Base-by-base conservation (phyloP, 2,329 filamentous ascomycete genomes). In the Botrytis deweyae region DNA sequence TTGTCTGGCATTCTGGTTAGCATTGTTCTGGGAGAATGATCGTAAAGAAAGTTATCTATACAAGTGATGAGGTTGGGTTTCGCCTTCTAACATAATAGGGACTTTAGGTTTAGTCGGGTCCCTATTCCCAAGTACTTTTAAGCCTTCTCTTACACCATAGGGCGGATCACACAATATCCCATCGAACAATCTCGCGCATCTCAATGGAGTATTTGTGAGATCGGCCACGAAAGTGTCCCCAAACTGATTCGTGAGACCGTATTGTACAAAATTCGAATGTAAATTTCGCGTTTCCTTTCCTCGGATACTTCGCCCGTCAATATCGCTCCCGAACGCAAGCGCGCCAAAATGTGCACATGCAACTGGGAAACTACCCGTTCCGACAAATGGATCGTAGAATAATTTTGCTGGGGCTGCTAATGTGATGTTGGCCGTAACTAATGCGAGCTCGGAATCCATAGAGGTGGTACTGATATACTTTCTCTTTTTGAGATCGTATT, bases 151-250 rank as follows among this genome's bases (percentile, higher is more conserved):
- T 9, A 99, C 94, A 3, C 96, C 96, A 80, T 99, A 99, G 0
- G 96, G 96, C 29, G 96, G 96, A 83, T 99, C 96, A 79, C 95
- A 98, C 10, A 98, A 87, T 74, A 99, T 97, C 6, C 93, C 95
- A 82, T 99, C 95, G 74, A 98, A 89, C 77, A 91, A 87, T 69
- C 82, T 83, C 68, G 80, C 79, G 73, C 81, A 83, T 62, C 89
- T 85, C 36, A 98, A 83, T 0, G 96, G 96, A 2, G 91, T 91
- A 80, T 98, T 95, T 0, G 94, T 98, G 72, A 99, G 82, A 81
- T 99, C 96, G 0, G 93, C 91, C 1, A 93, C 89, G 78, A 98
- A 97, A 49, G 91, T 89, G 78, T 94, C 95, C 0, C 95, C 88
- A 72, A 96, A 90, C 33, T 86, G 82, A 46, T 86, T 83, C 52